Conservation (phyloP, 208 protist genomes). For the Wallacemonas sp. region DNA sequence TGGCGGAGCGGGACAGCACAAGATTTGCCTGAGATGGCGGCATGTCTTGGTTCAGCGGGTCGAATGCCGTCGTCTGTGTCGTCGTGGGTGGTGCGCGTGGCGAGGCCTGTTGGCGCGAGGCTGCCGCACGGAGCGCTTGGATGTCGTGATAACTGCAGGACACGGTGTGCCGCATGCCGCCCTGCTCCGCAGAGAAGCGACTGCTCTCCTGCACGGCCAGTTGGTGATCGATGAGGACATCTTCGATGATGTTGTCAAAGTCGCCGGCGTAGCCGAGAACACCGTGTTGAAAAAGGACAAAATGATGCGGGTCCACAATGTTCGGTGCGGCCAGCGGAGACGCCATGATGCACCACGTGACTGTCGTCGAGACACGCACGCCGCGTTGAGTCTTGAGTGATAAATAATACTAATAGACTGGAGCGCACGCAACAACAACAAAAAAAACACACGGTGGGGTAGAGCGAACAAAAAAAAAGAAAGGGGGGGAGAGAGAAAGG, state of each 20-base stretch:
- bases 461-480: conserved; percentile 6
- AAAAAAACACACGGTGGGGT: conserved; percentile 4
- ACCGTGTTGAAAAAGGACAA: conserved; percentile 74
- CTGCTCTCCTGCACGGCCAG: conserved; percentile 27
- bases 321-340: not conserved
- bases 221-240: conserved; percentile 35
- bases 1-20: no score
- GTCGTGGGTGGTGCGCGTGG: not conserved
- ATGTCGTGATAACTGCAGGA: conserved; percentile 14
- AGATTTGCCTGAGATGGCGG: no score
- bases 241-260: conserved; percentile 44
- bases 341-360: not conserved
- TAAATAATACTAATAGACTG: no score
- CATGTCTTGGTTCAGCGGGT: no score
- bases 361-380: no score
- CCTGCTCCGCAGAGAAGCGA: not conserved
- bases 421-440: not conserved
- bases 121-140: not conserved
- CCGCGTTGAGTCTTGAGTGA: no score
- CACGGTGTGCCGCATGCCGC: not conserved
- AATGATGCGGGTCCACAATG: conserved; percentile 52
- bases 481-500: conserved; percentile 5
- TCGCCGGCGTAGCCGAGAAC: conserved; percentile 48
- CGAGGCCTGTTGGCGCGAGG: not conserved
- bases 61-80: no score